These are phyloP conservation scores for Boletus eberwhitei DNA, from an alignment of 768 basidiomycete genomes.

Conservation along the genomic window DNA sequence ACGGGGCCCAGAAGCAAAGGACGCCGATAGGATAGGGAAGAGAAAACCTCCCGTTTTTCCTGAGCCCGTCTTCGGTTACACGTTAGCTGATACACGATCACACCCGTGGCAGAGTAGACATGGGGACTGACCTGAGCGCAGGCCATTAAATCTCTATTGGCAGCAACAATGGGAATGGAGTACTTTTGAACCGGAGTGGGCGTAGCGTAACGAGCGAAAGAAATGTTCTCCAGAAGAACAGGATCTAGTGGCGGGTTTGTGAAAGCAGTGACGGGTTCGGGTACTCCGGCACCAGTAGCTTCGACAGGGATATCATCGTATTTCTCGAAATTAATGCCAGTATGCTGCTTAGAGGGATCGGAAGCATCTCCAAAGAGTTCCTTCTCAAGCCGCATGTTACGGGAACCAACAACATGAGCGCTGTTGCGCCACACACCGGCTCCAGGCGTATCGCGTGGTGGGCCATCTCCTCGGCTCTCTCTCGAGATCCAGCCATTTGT, in stretches of 20 bases:
- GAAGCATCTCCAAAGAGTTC: constrained; percentile 90
- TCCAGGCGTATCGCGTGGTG: constrained; percentile 48
- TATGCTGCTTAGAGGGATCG: constrained; percentile 86
- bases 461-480: constrained; percentile 33
- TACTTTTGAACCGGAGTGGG: constrained; percentile 99
- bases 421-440: constrained; percentile 85
- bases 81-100: constrained; percentile 17
- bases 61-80: constrained; percentile 80
- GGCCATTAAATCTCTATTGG: constrained; percentile 87
- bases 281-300: constrained; percentile 95
- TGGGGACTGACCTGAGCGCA: constrained; percentile 72
- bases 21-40: constrained; percentile 96
- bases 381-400: constrained; percentile 89
- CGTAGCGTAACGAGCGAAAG: constrained; percentile 85
- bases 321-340: constrained; percentile 99
- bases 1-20: constrained; percentile 80
- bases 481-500: constrained; percentile 37
- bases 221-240: constrained; percentile 93
- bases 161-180: constrained; percentile 96
- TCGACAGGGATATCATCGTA: constrained; percentile 99
- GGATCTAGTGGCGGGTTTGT: constrained; percentile 87
- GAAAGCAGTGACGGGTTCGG: constrained; percentile 88
- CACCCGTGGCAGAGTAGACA: constrained; percentile 2
- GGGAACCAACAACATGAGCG: constrained; percentile 76
- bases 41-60: constrained; percentile 99